Evolutionary conservation across 768 basidiomycete species (phyloP), one percentile per base, ranked within the genome.

Genomic region (Boletellus emodensis): DNA sequence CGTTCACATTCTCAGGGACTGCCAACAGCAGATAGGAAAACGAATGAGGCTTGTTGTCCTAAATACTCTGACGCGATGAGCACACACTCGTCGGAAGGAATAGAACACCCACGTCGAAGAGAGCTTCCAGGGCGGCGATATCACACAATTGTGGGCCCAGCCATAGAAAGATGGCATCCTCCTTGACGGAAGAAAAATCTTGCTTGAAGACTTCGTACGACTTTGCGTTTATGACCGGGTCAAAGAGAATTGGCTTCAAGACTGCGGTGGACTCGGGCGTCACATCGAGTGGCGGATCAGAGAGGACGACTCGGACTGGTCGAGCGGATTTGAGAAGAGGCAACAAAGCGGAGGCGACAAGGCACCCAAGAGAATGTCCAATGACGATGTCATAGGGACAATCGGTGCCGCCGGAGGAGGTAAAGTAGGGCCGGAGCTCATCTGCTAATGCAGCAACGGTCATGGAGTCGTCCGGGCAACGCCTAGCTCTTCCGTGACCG

Each of bases 401-500:
- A n/a, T n/a, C n/a, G n/a, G n/a, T n/a, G n/a, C n/a, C n/a, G n/a
- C n/a, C n/a, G n/a, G n/a, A n/a, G n/a, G n/a, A n/a, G n/a, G n/a
- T 14, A 26, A 63, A 48, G 40, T 61, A 20, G 2, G 56, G 56
- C 0, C 6, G 30, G n/a, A 63, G 56, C 39, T 56, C 61, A 2
- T 55, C 36, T 9, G 24, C 40, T 10, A 40, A 26, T 14, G 40
- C 40, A 24, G 14, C 5, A 13, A 40, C 12, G 13, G 40, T n/a
- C n/a, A n/a, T n/a, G n/a, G n/a, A 26, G 22, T 26, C 14, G 15
- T 15, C 22, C 15, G 56, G 46, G 4, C 36, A 7, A 15, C 48
- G 48, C 7, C 45, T 39, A 11, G 56, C 53, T n/a, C n/a, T 32
- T 1, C 56, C 61, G 15, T 66, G 63, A 4, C 59, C 59, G 11